Conservation (phyloP, 2,329 filamentous ascomycete species). For the Fusarium multiceps region DNA sequence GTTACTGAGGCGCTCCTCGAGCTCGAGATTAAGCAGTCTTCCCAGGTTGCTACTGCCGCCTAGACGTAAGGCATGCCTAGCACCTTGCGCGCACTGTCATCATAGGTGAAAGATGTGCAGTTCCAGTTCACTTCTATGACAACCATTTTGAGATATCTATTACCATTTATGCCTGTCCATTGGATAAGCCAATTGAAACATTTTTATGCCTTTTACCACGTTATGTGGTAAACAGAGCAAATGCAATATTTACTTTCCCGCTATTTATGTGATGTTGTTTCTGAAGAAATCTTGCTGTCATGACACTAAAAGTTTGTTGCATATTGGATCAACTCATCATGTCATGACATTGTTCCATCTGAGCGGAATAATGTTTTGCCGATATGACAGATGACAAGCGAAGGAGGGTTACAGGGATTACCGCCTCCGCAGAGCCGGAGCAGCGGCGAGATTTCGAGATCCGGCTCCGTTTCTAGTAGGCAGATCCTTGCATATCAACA, state of each 20-base stretch:
- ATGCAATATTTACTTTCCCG: not conserved
- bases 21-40: slow-evolving; percentile 58
- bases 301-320: not conserved
- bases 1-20: slow-evolving; percentile 71
- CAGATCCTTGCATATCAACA: slow-evolving; percentile 28
- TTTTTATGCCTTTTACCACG: slow-evolving; percentile 16
- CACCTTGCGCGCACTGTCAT: slow-evolving; percentile 1
- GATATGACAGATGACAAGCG: not conserved
- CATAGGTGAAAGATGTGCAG: slow-evolving; percentile 15
- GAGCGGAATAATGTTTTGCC: slow-evolving; percentile 20
- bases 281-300: not conserved
- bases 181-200: slow-evolving; percentile 40
- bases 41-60: slow-evolving; percentile 47
- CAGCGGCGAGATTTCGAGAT: slow-evolving; percentile 45
- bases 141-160: slow-evolving; percentile 37
- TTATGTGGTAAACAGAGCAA: slow-evolving; percentile 16
- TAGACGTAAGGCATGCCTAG: slow-evolving; percentile 13
- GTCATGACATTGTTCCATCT: not conserved
- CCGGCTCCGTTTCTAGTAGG: slow-evolving; percentile 42
- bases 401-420: not conserved
- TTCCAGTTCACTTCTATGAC: slow-evolving; percentile 39
- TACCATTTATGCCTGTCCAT: slow-evolving; percentile 23
- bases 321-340: not conserved
- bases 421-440: slow-evolving; percentile 41
- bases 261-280: not conserved